Evolutionary conservation across 1,139 yeast species (phyloP), one percentile per base, ranked within the genome.

Genomic region (Hanseniaspora sp.): DNA sequence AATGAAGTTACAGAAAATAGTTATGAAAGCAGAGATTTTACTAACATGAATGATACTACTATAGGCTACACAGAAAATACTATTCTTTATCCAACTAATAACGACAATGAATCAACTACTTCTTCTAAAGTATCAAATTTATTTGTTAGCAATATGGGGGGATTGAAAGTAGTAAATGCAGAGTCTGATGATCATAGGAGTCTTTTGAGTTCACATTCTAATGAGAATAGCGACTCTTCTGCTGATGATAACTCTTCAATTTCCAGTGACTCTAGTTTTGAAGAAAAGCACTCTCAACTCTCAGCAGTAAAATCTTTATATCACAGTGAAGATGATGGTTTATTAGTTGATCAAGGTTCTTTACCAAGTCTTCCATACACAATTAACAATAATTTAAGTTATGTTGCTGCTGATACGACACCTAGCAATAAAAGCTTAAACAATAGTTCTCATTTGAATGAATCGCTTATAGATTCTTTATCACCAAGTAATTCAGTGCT

Each of bases 301-400:
- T 51, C 54, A 9, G 54, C 48, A 9, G 40, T 51, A 7, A 51
- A 51, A 31, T 51, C 54, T 8, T 34, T 51, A 5, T 51, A 51
- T 30, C 48, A 51, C 15, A 51, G 54, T 33, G 54, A 48, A 13
- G 47, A 37, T 35, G 48, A 43, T 23, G 48, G 38, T 6, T 41
- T 33, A 6, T 39, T 42, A 41, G 11, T 45, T 6, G 54, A 51
- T 6, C 48, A 51, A 39, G 30, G 28, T 5, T 38, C 48, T n/a
- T 47, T 51, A 7, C 54, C 54, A 13, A 45, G 48, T 38, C 38
- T 51, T 13, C 54, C 54, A 4, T 51, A 31, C 30, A 51, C 48
- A 1, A 31, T 51, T 35, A 43, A 37, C 4, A 48, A 42, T 9
- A 41, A 48, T 23, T 13, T 13, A 3, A n/a, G 13, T 7, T 11